These are phyloP conservation scores for Mortierella claussenii DNA, from an alignment of 192 early-diverging fungal genomes.

Conservation along the genomic window DNA sequence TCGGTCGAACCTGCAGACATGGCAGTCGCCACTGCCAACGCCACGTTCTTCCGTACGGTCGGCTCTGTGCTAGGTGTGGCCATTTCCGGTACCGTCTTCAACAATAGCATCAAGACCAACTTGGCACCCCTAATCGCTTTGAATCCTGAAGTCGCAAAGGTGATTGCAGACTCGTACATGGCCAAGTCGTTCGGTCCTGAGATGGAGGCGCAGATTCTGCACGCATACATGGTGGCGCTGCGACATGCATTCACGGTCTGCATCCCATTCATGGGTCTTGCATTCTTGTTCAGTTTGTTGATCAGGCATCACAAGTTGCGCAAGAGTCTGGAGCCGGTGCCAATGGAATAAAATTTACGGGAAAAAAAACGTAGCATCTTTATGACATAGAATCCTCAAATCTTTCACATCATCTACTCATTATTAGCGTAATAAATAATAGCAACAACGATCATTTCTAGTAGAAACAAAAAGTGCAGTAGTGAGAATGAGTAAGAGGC, in stretches of 20 bases:
- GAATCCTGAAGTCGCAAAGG: conserved; percentile 3
- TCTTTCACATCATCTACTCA: too few relatives aligned
- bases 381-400: too few relatives aligned
- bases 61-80: conserved; percentile 49
- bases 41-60: conserved; percentile 67
- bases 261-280: conserved; percentile 59
- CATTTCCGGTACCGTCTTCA: conserved; percentile 51
- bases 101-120: conserved; percentile 50
- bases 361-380: too few relatives aligned
- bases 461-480: too few relatives aligned
- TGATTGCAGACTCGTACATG: conserved; percentile 31
- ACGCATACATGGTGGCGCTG: conserved; percentile 61
- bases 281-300: conserved; percentile 53
- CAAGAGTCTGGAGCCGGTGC: conserved; percentile 15
- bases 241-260: conserved; percentile 61
- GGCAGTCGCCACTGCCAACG: conserved; percentile 70
- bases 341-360: conserved; percentile 47
- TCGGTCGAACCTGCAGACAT: conserved; percentile 67
- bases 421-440: too few relatives aligned
- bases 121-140: conserved; percentile 4
- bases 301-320: conserved; percentile 50
- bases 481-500: too few relatives aligned
- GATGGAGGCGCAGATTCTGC: conserved; percentile 42
- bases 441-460: too few relatives aligned
- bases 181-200: conserved; percentile 23